phyloP scores from a whole-genome alignment of 441 rosid species.

The Arabidopsis hybrid region DNA sequence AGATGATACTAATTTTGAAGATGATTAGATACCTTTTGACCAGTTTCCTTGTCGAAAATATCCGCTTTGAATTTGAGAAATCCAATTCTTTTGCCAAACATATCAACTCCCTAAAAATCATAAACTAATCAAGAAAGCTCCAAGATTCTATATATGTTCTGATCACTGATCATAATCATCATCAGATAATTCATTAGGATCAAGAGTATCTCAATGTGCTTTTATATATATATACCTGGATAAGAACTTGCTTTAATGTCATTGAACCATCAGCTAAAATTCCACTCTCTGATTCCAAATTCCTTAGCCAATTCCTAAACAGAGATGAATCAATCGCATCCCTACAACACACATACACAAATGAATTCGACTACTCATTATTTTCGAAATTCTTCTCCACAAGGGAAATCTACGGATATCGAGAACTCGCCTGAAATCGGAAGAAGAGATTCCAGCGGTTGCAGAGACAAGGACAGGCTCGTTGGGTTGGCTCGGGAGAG shows the following conservation, averaged over 20 bases:
- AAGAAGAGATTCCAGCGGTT: conserved; percentile 66
- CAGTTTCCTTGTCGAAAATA: conserved; percentile 64
- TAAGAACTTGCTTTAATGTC: conserved; percentile 70
- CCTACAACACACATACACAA: conserved; percentile 19
- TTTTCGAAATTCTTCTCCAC: no score
- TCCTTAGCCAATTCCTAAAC: conserved; percentile 84
- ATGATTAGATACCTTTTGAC: conserved; percentile 56
- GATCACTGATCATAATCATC: no score
- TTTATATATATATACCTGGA: conserved; percentile 58
- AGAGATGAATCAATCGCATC: conserved; percentile 71
- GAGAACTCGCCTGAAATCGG: conserved; percentile 53
- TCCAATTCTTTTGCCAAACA: conserved; percentile 83
- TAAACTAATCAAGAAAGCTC: background rate
- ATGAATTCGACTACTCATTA: no score
- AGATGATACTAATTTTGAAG: background rate
- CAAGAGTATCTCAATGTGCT: no score
- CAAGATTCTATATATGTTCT: conserved; percentile 2
- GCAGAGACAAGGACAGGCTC: conserved; percentile 68
- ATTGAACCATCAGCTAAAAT: conserved; percentile 66
- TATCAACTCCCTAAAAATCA: conserved; percentile 76
- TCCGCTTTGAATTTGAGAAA: conserved; percentile 92
- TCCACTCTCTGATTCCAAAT: conserved; percentile 76
- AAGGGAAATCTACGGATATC: no score
- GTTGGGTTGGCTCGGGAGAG: conserved; percentile 59
- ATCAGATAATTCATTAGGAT: no score